phyloP scores from a whole-genome alignment of 257 asterid genomes.

The Jacaranda mimosifolia region DNA sequence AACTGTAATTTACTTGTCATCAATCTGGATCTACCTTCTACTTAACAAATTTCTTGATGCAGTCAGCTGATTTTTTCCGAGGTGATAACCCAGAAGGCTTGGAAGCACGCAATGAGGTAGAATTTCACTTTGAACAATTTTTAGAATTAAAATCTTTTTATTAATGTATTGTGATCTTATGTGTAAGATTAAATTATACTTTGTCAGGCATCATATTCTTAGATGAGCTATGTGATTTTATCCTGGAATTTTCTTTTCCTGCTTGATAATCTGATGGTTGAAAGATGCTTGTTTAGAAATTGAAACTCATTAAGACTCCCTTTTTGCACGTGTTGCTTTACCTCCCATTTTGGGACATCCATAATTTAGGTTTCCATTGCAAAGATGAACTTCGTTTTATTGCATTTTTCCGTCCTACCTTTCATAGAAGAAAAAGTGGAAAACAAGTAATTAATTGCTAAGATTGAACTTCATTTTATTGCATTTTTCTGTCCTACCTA shows the following conservation, averaged over 20 bases:
- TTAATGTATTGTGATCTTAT: conserved; percentile 5
- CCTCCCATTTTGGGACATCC: too few relatives aligned
- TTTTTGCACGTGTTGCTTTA: too few relatives aligned
- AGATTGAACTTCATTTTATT: too few relatives aligned
- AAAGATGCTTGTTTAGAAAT: too few relatives aligned
- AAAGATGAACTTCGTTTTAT: too few relatives aligned
- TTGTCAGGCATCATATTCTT: not conserved
- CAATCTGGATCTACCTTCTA: conserved; percentile 24
- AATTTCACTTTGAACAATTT: conserved; percentile 15
- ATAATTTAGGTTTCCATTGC: too few relatives aligned
- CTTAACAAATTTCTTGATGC: conserved; percentile 46
- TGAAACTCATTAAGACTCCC: too few relatives aligned
- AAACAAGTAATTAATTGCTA: too few relatives aligned
- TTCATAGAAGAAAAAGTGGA: too few relatives aligned
- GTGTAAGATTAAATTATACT: conserved; percentile 4
- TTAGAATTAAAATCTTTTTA: not conserved
- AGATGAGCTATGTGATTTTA: conserved; percentile 22
- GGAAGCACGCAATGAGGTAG: conserved; percentile 99
- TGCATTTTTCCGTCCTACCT: too few relatives aligned
- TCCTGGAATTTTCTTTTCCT: not conserved
- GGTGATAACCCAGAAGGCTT: conserved; percentile 96
- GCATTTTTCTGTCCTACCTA: too few relatives aligned
- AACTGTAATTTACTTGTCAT: conserved; percentile 29
- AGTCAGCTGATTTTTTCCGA: conserved; percentile 97
- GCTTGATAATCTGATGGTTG: too few relatives aligned